These are phyloP conservation scores for Cryptosporidium xiaoi DNA, from an alignment of 169 alveolate genomes.

Conservation along the genomic window DNA sequence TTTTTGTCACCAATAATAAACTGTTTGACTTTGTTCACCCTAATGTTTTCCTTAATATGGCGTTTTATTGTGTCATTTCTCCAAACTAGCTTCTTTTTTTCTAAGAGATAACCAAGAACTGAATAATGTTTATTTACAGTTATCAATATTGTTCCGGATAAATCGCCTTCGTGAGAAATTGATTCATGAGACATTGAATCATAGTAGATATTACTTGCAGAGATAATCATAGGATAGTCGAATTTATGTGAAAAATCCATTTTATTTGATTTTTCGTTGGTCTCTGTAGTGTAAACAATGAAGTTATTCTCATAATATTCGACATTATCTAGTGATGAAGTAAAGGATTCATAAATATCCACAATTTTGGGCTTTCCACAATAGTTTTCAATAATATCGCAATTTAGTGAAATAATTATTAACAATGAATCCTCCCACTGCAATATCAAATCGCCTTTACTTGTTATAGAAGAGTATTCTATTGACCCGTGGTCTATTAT, in stretches of 20 bases:
- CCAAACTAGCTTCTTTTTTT: slow-evolving; percentile 9
- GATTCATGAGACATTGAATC: background rate
- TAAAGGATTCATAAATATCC: slow-evolving; percentile 36
- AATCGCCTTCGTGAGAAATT: background rate
- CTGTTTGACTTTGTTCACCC: background rate
- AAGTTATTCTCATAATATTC: slow-evolving; percentile 13
- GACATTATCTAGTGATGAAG: background rate
- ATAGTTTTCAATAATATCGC: slow-evolving; percentile 8
- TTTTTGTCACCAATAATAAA: slow-evolving; percentile 1
- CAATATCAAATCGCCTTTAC: slow-evolving; percentile 11
- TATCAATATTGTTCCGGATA: slow-evolving; percentile 35
- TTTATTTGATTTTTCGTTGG: background rate
- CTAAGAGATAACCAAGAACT: slow-evolving; percentile 9
- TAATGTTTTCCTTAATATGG: background rate
- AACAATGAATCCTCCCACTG: slow-evolving; percentile 41
- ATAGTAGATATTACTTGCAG: slow-evolving; percentile 22
- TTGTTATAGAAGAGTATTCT: background rate
- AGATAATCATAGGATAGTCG: slow-evolving; percentile 5
- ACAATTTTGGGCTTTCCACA: slow-evolving; percentile 25
- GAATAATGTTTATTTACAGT: slow-evolving; percentile 34
- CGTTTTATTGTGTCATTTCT: slow-evolving; percentile 46
- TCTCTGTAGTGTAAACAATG: slow-evolving; percentile 6
- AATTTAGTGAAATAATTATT: slow-evolving; percentile 10
- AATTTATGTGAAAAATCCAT: background rate
- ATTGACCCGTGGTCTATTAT: slow-evolving; percentile 35